Evolutionary conservation across 768 basidiomycete species (phyloP).

Genomic region (Tricholoma hemisulphureum): DNA sequence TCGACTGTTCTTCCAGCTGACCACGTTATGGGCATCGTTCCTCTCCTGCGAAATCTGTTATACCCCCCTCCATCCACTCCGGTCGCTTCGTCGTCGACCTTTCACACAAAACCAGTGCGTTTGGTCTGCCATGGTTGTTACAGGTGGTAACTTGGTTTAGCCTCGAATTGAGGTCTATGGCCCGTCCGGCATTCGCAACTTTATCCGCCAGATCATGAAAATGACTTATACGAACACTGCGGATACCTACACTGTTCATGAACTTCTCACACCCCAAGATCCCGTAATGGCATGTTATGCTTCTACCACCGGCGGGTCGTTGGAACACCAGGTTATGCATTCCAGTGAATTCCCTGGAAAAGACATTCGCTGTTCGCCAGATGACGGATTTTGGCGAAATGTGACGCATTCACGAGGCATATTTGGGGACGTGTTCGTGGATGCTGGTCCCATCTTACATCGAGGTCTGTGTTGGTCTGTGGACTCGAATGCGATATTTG

Average conservation of each 20-base stretch:
- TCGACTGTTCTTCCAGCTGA: constrained; percentile 43
- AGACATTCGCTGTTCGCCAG: constrained; percentile 49
- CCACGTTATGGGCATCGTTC: constrained; percentile 73
- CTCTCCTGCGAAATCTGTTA: constrained; percentile 60
- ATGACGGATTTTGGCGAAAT: constrained; percentile 66
- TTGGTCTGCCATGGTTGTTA: constrained; percentile 6
- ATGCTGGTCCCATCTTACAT: constrained; percentile 76
- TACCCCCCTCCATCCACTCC: constrained; percentile 38
- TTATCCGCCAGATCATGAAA: constrained; percentile 68
- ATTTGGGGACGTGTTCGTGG: constrained; percentile 49
- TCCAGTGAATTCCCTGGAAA: constrained; percentile 61
- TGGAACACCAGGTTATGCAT: constrained; percentile 46
- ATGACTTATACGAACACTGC: constrained; percentile 63
- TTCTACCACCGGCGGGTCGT: constrained; percentile 16
- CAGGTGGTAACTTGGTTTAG: constrained; percentile 22
- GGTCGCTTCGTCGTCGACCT: constrained; percentile 6
- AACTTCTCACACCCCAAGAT: constrained; percentile 63
- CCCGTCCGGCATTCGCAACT: constrained; percentile 71
- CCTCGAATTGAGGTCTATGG: constrained; percentile 74
- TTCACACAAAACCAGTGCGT: constrained; percentile 18
- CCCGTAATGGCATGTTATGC: constrained; percentile 48
- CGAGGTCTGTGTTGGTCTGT: constrained; percentile 46
- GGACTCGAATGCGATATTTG: background rate
- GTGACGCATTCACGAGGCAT: constrained; percentile 41
- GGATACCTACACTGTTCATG: constrained; percentile 73